Evolutionary conservation across 805 yeast genomes (phyloP).

Genomic region (Lipomyces yamadae): DNA sequence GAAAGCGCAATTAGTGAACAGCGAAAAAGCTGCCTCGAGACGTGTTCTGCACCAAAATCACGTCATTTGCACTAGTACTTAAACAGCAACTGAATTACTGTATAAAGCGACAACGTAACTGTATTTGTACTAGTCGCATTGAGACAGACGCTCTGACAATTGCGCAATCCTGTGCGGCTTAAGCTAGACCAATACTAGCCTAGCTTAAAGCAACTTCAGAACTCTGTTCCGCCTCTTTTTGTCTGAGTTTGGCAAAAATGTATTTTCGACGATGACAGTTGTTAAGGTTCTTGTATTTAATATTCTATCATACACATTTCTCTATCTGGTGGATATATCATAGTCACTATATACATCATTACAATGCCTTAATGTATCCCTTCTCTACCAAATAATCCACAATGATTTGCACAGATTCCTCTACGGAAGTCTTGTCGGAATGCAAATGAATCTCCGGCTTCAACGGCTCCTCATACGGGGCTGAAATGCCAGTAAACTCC

Average conservation of each 20-base stretch:
- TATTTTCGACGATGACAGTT: not conserved
- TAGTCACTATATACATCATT: not conserved
- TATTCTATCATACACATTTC: conserved; percentile 1
- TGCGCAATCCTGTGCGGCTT: conserved; percentile 13
- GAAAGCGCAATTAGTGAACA: not conserved
- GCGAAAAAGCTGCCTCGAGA: not conserved
- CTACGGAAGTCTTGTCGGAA: conserved; percentile 72
- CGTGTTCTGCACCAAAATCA: conserved; percentile 9
- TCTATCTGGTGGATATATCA: not conserved
- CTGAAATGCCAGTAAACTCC: conserved; percentile 94
- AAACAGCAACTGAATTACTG: not conserved
- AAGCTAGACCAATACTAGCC: not conserved
- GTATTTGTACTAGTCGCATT: not conserved
- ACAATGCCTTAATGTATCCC: conserved; percentile 13
- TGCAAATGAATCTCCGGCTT: conserved; percentile 80
- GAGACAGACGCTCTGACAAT: conserved; percentile 1
- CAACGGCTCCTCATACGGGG: conserved; percentile 94
- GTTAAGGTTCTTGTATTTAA: not conserved
- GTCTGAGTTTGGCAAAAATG: not conserved
- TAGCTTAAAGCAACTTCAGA: not conserved
- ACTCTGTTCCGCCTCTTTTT: not conserved
- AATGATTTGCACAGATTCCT: conserved; percentile 78
- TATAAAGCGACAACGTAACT: not conserved
- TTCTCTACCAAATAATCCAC: conserved; percentile 58
- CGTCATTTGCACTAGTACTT: not conserved